These are phyloP conservation scores for Anthracocystis walkeri DNA, from an alignment of 1,284 basidiomycete genomes.

Conservation along the genomic window DNA sequence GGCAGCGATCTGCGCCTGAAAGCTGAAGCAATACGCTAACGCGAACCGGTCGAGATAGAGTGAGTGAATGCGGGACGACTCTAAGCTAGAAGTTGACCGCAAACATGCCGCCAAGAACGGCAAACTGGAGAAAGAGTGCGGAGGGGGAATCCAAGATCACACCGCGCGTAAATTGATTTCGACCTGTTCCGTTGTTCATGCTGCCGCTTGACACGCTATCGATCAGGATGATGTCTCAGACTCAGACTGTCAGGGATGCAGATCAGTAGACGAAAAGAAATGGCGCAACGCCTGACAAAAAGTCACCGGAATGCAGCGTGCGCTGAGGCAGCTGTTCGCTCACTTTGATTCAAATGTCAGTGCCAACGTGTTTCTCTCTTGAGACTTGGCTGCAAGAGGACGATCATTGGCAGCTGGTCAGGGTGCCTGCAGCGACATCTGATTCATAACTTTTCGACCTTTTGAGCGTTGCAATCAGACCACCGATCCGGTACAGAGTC, in stretches of 20 bases:
- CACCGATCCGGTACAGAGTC: too few relatives aligned
- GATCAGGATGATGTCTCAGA: constrained; percentile 3
- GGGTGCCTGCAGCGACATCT: too few relatives aligned
- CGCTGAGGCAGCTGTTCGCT: not conserved
- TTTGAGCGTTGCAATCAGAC: too few relatives aligned
- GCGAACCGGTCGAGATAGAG: too few relatives aligned
- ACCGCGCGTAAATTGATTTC: constrained; percentile 7
- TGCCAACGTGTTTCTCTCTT: not conserved
- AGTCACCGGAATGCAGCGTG: constrained; percentile 2
- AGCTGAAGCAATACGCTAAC: not conserved
- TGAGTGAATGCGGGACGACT: too few relatives aligned
- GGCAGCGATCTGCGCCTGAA: constrained; percentile 5
- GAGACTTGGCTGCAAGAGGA: not conserved
- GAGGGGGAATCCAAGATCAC: not conserved
- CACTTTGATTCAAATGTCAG: not conserved
- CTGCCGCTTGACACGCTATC: not conserved
- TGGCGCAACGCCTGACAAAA: not conserved
- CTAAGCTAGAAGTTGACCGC: too few relatives aligned
- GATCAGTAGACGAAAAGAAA: too few relatives aligned
- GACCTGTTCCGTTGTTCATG: not conserved
- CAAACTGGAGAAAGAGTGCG: constrained; percentile 4
- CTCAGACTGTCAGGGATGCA: not conserved
- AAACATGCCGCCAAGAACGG: constrained; percentile 1
- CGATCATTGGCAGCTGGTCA: not conserved
- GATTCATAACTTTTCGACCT: too few relatives aligned